Evolutionary conservation across 495 filamentous ascomycete genomes (phyloP).

Genomic region (Monascus purpureus): DNA sequence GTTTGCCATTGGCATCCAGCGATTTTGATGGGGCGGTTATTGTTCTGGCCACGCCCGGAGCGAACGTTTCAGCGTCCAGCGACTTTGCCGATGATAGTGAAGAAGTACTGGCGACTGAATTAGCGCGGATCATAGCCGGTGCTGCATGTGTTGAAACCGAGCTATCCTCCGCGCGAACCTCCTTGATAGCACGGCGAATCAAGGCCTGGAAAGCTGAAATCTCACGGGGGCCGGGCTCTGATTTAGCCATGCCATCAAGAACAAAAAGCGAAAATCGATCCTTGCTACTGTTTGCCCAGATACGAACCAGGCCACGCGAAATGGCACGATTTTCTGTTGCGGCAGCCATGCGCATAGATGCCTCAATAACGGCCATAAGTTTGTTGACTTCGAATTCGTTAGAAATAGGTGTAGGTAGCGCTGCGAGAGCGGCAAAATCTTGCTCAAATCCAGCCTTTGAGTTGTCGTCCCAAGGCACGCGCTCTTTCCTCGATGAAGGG

Average conservation of each 20-base stretch:
- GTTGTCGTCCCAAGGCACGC: neutral
- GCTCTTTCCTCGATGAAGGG: constrained; percentile 7
- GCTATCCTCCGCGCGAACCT: constrained; percentile 7
- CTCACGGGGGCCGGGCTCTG: constrained; percentile 11
- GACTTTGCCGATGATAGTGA: constrained; percentile 30
- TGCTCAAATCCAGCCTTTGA: constrained; percentile 3
- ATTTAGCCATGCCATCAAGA: constrained; percentile 12
- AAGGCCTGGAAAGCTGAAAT: constrained; percentile 12
- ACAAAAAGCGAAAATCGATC: constrained; percentile 15
- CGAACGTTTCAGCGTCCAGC: constrained; percentile 15
- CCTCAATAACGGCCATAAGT: constrained; percentile 10
- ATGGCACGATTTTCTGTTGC: constrained; percentile 14
- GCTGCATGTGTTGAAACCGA: constrained; percentile 1
- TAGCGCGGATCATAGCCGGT: constrained; percentile 5
- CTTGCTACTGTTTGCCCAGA: constrained; percentile 14
- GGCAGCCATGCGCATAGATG: constrained; percentile 9
- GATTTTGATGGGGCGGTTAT: constrained; percentile 6
- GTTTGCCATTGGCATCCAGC: constrained; percentile 15
- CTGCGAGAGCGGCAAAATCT: constrained; percentile 7
- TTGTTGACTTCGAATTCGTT: constrained; percentile 13
- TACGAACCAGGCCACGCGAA: constrained; percentile 12
- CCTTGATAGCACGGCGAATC: constrained; percentile 13
- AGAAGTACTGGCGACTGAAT: constrained; percentile 31
- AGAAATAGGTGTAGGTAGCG: constrained; percentile 11
- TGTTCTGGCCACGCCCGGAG: constrained; percentile 6